Percentiles rank a stretch among this genome's conserved stretches.
phyloP scores from a whole-genome alignment of 2,329 filamentous ascomycete genomes.

The Aureobasidium sp. region DNA sequence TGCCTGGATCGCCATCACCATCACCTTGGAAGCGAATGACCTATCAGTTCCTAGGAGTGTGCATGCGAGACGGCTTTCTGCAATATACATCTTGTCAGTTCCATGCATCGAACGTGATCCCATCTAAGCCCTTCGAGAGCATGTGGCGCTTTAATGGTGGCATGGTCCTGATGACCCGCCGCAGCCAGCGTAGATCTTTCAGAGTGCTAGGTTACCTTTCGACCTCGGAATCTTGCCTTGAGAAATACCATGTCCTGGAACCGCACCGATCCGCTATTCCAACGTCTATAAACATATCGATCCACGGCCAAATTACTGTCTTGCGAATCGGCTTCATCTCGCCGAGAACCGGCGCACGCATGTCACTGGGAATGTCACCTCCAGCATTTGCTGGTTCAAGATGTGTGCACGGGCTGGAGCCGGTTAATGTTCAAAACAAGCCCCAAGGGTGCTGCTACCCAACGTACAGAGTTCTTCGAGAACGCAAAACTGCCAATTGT shows the following conservation, averaged over 20 bases:
- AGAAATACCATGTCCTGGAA: neutral
- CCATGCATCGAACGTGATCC: neutral
- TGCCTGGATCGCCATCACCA: neutral
- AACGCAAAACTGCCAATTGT: neutral
- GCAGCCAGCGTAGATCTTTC: neutral
- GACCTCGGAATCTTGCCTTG: neutral
- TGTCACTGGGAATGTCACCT: constrained; percentile 9
- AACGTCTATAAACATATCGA: neutral
- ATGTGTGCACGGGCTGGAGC: neutral
- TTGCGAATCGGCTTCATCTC: neutral
- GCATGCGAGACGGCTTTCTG: neutral
- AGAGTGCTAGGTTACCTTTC: neutral
- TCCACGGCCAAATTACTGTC: neutral
- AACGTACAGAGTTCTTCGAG: neutral
- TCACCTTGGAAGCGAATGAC: neutral
- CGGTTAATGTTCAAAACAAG: neutral
- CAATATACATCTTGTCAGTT: neutral
- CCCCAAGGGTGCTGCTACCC: neutral
- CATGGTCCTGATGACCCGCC: neutral
- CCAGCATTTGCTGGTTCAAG: neutral
- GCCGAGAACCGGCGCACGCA: neutral
- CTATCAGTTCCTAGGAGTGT: neutral
- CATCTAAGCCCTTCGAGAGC: neutral
- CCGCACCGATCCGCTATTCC: neutral
- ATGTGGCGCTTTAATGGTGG: neutral